Base-by-base conservation (phyloP, 2,329 filamentous ascomycete species). In the Lachnellula hyalina region DNA sequence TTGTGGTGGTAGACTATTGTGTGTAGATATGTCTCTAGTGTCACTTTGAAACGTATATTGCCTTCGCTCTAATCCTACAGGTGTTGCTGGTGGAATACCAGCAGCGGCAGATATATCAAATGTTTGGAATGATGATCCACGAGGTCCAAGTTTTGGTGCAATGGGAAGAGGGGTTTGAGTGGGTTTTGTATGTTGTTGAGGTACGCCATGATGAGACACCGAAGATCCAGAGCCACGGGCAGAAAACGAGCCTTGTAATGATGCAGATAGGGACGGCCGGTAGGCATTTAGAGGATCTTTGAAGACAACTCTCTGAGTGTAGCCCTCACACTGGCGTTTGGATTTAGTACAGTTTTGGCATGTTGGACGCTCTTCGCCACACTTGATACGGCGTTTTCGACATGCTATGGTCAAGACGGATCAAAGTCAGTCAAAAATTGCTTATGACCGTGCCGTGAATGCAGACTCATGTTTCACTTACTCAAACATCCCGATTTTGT, bases 401-500 rank as follows among this genome's bases (percentile, higher is more conserved):
- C 94, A 99, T 55, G 94, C 89, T 92, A 51, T 28, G 25, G 40
- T 17, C 36, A n/a, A 21, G 48, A 53, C 21, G 21, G 40, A 28
- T 41, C 14, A 25, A 15, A 46, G 11, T 50, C 15, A 45, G 42
- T 45, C 17, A 17, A 19, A 45, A 8, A 23, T 45, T 5, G 11
- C 17, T 25, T 23, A 11, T 42, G 3, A 21, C 21, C 21, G 21
- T 21, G 21, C 21, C 21, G 21, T 21, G 21, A 21, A 21, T 42
- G 2, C 40, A 42, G 8, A 42, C 11, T 2, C 5, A 42, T 17
- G 17, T 11, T 15, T 12, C 47, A 78, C 86, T 71, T 79, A 91
- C 87, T 96, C 57, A 96, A 74, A 70, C 92, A 96, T 14, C 92
- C 92, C 2, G 92, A 96, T 74, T 96, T 96, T 50, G 92, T 96